phyloP scores from a whole-genome alignment of 192 early-diverging fungal species.

The Coemansia interrupta region DNA sequence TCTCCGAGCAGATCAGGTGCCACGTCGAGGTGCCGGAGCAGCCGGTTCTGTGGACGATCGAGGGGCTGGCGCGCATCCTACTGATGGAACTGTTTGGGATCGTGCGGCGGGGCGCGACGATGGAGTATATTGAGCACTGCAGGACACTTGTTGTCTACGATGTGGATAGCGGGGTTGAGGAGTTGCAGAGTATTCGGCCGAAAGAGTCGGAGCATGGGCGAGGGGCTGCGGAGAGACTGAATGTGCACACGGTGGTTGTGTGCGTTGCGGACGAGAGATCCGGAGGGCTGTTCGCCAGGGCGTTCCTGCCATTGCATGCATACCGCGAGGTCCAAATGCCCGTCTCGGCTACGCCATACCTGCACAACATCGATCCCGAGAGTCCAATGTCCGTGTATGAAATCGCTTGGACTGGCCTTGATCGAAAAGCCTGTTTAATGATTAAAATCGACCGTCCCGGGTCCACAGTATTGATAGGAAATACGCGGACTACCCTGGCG shows the following conservation, averaged over 20 bases:
- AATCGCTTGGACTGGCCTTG: conserved; percentile 12
- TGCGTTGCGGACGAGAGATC: conserved; percentile 18
- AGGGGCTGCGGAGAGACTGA: conserved; percentile 1
- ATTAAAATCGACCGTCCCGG: conserved; percentile 3
- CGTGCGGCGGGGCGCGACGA: conserved; percentile 6
- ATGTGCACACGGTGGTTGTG: conserved; percentile 15
- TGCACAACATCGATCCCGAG: conserved; percentile 9
- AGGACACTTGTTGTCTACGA: conserved; percentile 23
- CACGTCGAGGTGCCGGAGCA: neutral
- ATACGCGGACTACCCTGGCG: neutral
- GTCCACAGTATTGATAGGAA: neutral
- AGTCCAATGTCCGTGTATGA: conserved; percentile 5
- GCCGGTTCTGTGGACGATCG: neutral
- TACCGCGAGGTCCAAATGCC: conserved; percentile 21
- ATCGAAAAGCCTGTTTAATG: conserved; percentile 8
- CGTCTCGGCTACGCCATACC: conserved; percentile 6
- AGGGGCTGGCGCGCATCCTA: conserved; percentile 13
- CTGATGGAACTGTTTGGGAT: conserved; percentile 22
- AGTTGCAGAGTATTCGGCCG: neutral
- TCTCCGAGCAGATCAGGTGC: conserved; percentile 8
- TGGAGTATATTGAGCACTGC: conserved; percentile 12
- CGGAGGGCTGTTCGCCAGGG: conserved; percentile 24
- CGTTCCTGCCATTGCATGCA: conserved; percentile 6
- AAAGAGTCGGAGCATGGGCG: neutral
- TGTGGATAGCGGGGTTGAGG: neutral